Percentiles rank a stretch among this genome's conserved stretches.
phyloP scores from a whole-genome alignment of 106 monocot genomes.

The Dioscorea alata region DNA sequence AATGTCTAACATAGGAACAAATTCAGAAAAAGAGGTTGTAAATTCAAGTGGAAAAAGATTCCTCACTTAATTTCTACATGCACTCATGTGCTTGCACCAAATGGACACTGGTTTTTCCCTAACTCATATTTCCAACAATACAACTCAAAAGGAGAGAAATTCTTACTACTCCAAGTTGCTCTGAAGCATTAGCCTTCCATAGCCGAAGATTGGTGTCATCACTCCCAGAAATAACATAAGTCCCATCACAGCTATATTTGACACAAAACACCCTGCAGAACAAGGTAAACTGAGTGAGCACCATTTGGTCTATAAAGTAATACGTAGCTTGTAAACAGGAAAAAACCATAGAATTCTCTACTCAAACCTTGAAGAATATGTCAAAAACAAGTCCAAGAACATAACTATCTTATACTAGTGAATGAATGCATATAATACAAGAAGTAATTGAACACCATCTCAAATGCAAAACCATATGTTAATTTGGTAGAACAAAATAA shows the following conservation, averaged over 20 bases:
- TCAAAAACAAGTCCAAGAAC: no score
- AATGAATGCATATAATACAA: no score
- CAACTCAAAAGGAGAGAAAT: constrained; percentile 6
- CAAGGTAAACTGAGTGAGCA: background rate
- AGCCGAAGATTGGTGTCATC: constrained; percentile 96
- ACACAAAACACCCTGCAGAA: constrained; percentile 83
- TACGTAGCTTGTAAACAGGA: no score
- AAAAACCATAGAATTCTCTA: no score
- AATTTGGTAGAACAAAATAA: no score
- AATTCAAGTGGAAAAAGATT: background rate
- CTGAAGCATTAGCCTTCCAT: constrained; percentile 99
- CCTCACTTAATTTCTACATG: background rate
- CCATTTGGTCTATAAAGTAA: background rate
- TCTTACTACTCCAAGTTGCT: constrained; percentile 94
- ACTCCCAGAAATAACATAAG: constrained; percentile 94
- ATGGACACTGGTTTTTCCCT: background rate
- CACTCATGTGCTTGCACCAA: background rate
- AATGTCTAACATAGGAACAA: no score
- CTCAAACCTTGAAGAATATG: no score
- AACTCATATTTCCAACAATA: background rate
- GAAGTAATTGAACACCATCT: no score
- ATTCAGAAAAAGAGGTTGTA: background rate
- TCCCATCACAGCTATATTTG: constrained; percentile 80
- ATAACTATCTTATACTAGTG: no score
- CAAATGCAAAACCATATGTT: no score